Percentiles rank a stretch among this genome's conserved stretches.
Conservation (phyloP, 352 stramenopile species). For the Globisporangium solare region DNA sequence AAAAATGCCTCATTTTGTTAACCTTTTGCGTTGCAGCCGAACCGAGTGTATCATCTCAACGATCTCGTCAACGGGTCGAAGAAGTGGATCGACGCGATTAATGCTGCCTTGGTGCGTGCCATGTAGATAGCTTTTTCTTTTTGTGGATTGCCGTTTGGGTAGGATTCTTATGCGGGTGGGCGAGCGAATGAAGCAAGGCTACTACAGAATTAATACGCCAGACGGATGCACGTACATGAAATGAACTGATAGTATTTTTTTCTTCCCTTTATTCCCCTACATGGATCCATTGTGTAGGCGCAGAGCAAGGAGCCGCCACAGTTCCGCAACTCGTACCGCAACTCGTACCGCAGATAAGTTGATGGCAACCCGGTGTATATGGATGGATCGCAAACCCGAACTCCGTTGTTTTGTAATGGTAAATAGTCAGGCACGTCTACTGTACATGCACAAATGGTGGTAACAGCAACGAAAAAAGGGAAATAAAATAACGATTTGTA, state of each 20-base stretch:
- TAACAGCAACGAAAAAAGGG: not conserved
- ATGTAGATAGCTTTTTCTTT: constrained; percentile 26
- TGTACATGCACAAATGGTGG: not conserved
- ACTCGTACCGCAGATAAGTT: not conserved
- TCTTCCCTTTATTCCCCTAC: not conserved
- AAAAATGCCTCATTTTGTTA: not conserved
- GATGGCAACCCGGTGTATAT: not conserved
- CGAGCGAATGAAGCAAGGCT: constrained; percentile 10
- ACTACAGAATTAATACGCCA: not conserved
- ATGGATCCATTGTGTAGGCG: constrained; percentile 9
- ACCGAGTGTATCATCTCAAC: constrained; percentile 86
- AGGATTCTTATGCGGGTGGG: constrained; percentile 17
- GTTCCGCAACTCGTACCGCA: constrained; percentile 15
- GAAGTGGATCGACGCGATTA: constrained; percentile 89
- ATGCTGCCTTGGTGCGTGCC: constrained; percentile 66
- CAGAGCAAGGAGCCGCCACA: constrained; percentile 16
- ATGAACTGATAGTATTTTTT: constrained; percentile 2
- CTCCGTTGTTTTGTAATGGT: not conserved
- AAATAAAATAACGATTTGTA: not conserved
- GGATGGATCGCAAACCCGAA: not conserved
- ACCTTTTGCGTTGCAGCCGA: constrained; percentile 36
- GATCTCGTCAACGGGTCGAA: constrained; percentile 86
- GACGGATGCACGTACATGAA: not conserved
- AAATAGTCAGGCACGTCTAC: not conserved
- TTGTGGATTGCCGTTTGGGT: constrained; percentile 7